Percentiles rank a stretch among this genome's conserved stretches.
Conservation (phyloP, 2,329 filamentous ascomycete genomes). For the Alternaria metachromatica region DNA sequence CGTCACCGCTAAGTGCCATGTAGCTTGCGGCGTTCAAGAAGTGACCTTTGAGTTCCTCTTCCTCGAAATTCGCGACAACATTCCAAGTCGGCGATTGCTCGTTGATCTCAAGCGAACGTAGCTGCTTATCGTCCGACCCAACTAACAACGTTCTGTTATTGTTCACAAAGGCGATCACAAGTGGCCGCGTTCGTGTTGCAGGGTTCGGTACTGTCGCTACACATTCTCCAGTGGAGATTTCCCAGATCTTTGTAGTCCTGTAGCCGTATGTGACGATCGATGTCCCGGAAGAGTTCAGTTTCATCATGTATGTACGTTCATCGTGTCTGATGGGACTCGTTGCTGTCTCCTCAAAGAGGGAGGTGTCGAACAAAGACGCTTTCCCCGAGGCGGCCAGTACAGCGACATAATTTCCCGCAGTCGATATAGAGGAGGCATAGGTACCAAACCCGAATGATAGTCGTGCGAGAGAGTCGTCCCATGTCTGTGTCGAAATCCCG, state of each 20-base stretch:
- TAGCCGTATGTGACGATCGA: neutral
- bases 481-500: neutral
- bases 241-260: neutral
- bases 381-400: neutral
- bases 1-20: neutral
- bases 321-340: neutral
- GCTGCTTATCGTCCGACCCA: neutral
- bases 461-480: neutral
- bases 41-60: neutral
- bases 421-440: neutral
- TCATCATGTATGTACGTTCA: neutral
- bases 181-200: neutral
- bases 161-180: neutral
- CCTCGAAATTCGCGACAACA: neutral
- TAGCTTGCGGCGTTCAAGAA: neutral
- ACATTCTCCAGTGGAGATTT: neutral
- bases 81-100: neutral
- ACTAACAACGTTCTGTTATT: neutral
- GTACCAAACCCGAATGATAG: neutral
- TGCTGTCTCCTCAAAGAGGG: neutral
- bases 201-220: neutral
- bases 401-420: neutral
- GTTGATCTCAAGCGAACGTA: neutral
- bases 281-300: neutral
- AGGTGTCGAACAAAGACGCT: neutral